These are phyloP conservation scores for Scleroderma bovista DNA, from an alignment of 768 basidiomycete species.

Conservation along the genomic window DNA sequence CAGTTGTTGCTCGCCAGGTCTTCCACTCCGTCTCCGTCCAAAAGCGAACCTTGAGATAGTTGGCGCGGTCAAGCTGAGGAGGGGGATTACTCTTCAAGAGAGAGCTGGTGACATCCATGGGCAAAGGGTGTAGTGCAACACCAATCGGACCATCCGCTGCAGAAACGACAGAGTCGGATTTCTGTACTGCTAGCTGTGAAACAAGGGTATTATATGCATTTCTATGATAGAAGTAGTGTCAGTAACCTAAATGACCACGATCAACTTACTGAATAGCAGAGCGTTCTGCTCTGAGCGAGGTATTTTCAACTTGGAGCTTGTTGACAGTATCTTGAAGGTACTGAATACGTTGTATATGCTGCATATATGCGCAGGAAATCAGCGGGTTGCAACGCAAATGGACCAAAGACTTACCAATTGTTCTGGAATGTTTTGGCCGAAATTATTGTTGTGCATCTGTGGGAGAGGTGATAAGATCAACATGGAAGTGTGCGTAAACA, in stretches of 20 bases:
- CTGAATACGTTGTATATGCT: neutral
- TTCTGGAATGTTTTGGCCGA: neutral
- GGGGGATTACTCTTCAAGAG: neutral
- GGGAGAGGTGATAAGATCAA: neutral
- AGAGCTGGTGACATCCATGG: neutral
- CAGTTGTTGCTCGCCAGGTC: neutral
- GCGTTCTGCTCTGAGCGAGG: neutral
- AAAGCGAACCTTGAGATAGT: neutral
- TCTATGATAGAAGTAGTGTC: neutral
- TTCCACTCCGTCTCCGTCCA: neutral
- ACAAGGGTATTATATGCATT: neutral
- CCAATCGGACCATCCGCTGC: neutral
- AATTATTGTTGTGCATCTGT: neutral
- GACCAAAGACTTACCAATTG: neutral
- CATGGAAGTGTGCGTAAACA: neutral
- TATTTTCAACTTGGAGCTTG: neutral
- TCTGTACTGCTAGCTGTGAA: neutral
- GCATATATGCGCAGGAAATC: neutral
- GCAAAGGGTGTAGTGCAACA: neutral
- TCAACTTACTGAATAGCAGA: neutral
- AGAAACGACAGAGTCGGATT: neutral
- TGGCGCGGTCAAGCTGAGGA: neutral
- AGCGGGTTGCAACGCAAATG: neutral
- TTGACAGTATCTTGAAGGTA: neutral
- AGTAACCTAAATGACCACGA: neutral